Evolutionary conservation across 1,284 basidiomycete genomes (phyloP).

Genomic region (Cystobasidium sp.): DNA sequence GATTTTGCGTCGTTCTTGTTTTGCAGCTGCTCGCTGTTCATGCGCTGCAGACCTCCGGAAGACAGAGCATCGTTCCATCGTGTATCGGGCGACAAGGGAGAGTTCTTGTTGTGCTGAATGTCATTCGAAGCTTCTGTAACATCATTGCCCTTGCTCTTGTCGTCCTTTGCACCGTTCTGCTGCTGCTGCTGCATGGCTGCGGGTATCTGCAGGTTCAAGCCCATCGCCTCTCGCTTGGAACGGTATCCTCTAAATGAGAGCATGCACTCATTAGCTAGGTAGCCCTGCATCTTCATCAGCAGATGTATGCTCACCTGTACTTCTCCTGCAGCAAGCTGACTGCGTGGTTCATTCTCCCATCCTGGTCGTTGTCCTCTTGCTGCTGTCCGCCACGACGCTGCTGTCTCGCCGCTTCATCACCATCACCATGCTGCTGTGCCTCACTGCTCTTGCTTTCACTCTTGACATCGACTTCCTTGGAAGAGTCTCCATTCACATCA

Average conservation of each 20-base stretch:
- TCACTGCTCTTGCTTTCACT: background rate
- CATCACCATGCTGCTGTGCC: background rate
- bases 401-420: background rate
- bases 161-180: background rate
- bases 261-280: too few species aligned
- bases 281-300: background rate
- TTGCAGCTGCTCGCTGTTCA: conserved; percentile 44
- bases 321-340: conserved; percentile 44
- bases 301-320: conserved; percentile 46
- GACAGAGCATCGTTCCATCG: conserved; percentile 51
- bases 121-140: conserved; percentile 25
- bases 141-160: background rate
- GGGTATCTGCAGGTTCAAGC: background rate
- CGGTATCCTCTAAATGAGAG: too few species aligned
- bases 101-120: conserved; percentile 24
- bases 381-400: background rate
- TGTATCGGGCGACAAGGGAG: conserved; percentile 47
- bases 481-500: too few species aligned
- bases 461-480: background rate
- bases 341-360: background rate
- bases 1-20: conserved; percentile 50
- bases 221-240: background rate
- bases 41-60: conserved; percentile 30
- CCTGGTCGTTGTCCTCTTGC: conserved; percentile 7
- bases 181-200: conserved; percentile 2